Evolutionary conservation across 2,329 filamentous ascomycete species (phyloP), one percentile per base, ranked within the genome.

Genomic region (Aspergillus carbonarius): DNA sequence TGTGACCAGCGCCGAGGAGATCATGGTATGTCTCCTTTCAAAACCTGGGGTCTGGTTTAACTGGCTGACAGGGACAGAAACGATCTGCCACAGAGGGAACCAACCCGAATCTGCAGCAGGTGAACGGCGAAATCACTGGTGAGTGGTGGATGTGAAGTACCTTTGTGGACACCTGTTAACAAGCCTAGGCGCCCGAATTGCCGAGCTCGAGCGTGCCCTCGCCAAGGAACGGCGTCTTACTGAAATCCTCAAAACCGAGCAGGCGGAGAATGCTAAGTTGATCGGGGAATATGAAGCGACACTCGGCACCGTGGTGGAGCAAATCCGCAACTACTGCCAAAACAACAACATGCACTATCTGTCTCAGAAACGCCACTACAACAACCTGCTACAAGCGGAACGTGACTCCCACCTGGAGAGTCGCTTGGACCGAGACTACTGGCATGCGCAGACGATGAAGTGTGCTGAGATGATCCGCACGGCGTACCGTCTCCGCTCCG

Each of bases 311-410:
- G 79, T 81, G 68, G 78, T 81, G 17, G 79, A 82, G 55, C 78
- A 81, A 60, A 79, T 82, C 55, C 79, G 80, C 58, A 78, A 78
- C 65, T 81, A 81, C 63, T 79, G 77, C 66, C 77, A 77, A 60
- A 79, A 79, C 67, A 79, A 79, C 65, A 80, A 81, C 59, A 74
- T 76, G 68, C 73, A 79, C 49, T 80, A 75, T 59, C 72, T 81
- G 6, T 69, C 75, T 5, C 78, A 81, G 61, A 78, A 78, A 61
- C 74, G 72, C 42, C 78, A 80, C 63, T 82, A 81, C 68, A 81
- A 81, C 63, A 74, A 79, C 46, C 74, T 82, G 4, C 72, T 82
- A 13, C 79, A 82, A 60, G 76, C 76, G 9, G 80, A 82, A 63
- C 80, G 80, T 42, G 79, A 82, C 60, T 74, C 78, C 5, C 79